Evolutionary conservation across 371 early-diverging fungal genomes (phyloP).

Genomic region (Zopfochytrium polystomum): DNA sequence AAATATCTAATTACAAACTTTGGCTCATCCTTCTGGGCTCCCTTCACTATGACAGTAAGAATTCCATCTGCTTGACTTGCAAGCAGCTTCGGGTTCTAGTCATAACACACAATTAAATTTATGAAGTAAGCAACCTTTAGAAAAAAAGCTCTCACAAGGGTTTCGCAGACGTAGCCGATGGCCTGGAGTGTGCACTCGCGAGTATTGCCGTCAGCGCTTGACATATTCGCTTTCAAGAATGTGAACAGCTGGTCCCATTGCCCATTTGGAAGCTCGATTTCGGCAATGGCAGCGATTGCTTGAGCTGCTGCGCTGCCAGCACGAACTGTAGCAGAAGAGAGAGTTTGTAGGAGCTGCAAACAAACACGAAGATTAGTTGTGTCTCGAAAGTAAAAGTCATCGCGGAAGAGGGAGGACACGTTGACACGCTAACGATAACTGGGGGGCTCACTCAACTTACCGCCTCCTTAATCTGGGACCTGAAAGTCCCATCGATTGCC

Average conservation of each 20-base stretch:
- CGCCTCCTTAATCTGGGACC: conserved; percentile 31
- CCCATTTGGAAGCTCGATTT: conserved; percentile 79
- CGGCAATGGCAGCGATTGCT: conserved; percentile 85
- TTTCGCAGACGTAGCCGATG: conserved; percentile 89
- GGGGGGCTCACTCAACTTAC: conserved; percentile 18
- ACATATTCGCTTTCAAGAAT: conserved; percentile 70
- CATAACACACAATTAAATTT: background rate
- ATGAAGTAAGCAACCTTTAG: background rate
- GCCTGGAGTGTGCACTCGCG: conserved; percentile 79
- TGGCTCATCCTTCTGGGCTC: conserved; percentile 85
- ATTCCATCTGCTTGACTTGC: conserved; percentile 77
- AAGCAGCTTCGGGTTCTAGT: conserved; percentile 71
- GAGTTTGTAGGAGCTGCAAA: conserved; percentile 62
- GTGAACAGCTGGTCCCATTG: conserved; percentile 85
- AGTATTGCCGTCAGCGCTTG: conserved; percentile 50
- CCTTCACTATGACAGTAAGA: conserved; percentile 88
- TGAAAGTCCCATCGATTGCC: conserved; percentile 49
- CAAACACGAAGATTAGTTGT: too few species aligned
- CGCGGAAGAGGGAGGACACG: too few species aligned
- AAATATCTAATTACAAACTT: conserved; percentile 41
- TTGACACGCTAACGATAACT: background rate
- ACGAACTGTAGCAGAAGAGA: conserved; percentile 60
- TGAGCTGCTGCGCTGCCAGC: conserved; percentile 74
- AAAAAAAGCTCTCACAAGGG: conserved; percentile 56
- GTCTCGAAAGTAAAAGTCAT: too few species aligned